Base-by-base conservation (phyloP, 371 early-diverging fungal species). In the Cokeromyces recurvatus region DNA sequence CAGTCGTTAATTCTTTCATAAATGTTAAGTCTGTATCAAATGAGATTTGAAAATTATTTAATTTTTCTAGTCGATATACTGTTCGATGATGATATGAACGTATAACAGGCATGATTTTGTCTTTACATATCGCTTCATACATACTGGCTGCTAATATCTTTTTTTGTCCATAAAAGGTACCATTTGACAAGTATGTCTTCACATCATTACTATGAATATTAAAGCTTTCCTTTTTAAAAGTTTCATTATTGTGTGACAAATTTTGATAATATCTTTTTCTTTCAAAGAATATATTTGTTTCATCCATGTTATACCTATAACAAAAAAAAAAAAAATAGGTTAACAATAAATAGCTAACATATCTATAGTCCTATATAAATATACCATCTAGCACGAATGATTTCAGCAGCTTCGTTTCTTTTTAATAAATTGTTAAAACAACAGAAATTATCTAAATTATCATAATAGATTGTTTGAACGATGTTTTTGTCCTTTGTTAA, bases 401-500 rank as follows among this genome's bases (percentile, higher is more conserved):
- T 23, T 31, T 47, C 52, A 25, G 48, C 44, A n/a, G 38, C 17
- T 35, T 51, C 35, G 3, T 51, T 49, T 31, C 37, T 39, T 41
- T 60, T 34, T 25, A 60, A 32, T 12, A 55, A 20, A n/a, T 56
- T 45, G n/a, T 40, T 39, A 27, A 56, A 61, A 23, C 25, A 42
- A n/a, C 24, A 25, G 32, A 52, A 53, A 27, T 22, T 10, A 32
- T 7, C 15, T 15, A 7, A 23, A 19, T 50, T 32, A 22, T 61
- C 57, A 42, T 44, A 61, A 35, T 61, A 61, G 9, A 56, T 35
- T 19, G 53, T 29, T 11, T 40, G 16, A 11, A 42, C 32, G 35
- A 23, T 32, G 14, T 45, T 38, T 14, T 36, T 8, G 2, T 7
- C 17, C 0, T n/a, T 19, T 10, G 46, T 52, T 4, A 57, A 34